Conservation (phyloP, 495 filamentous ascomycete species). For the Tuber indicum region DNA sequence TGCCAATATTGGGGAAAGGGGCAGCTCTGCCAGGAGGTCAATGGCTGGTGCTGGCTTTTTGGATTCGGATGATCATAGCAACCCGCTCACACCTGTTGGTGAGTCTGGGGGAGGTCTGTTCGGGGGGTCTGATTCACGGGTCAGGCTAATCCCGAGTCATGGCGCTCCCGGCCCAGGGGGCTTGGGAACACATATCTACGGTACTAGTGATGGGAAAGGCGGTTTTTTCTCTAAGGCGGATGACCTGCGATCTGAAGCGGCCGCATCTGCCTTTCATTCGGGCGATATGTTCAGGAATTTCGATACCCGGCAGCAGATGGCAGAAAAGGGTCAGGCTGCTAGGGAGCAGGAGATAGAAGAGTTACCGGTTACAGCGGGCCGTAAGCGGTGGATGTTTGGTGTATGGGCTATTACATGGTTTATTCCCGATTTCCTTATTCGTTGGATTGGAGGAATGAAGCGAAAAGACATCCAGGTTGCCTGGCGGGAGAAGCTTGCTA, state of each 20-base stretch:
- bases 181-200: slow-evolving; percentile 41
- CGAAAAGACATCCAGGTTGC: slow-evolving; percentile 89
- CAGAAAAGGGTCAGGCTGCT: slow-evolving; percentile 88
- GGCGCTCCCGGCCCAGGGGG: slow-evolving; percentile 34
- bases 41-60: slow-evolving; percentile 42
- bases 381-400: slow-evolving; percentile 87
- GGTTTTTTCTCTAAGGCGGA: slow-evolving; percentile 79
- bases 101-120: slow-evolving; percentile 36
- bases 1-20: slow-evolving; percentile 63
- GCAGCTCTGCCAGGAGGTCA: slow-evolving; percentile 52
- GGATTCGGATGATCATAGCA: slow-evolving; percentile 47
- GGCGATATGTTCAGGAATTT: slow-evolving; percentile 98
- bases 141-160: slow-evolving; percentile 47
- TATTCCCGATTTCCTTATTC: slow-evolving; percentile 78
- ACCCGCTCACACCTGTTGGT: slow-evolving; percentile 39
- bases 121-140: slow-evolving; percentile 44
- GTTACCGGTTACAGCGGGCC: slow-evolving; percentile 64
- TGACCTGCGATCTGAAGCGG: slow-evolving; percentile 83
- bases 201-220: slow-evolving; percentile 44
- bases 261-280: slow-evolving; percentile 74
- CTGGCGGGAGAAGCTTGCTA: slow-evolving; percentile 96
- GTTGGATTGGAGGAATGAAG: slow-evolving; percentile 72
- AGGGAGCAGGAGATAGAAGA: slow-evolving; percentile 86
- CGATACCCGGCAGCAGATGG: slow-evolving; percentile 89
- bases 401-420: slow-evolving; percentile 80